phyloP scores from a whole-genome alignment of 73 alveolate species.

The Stentor roeselii region DNA sequence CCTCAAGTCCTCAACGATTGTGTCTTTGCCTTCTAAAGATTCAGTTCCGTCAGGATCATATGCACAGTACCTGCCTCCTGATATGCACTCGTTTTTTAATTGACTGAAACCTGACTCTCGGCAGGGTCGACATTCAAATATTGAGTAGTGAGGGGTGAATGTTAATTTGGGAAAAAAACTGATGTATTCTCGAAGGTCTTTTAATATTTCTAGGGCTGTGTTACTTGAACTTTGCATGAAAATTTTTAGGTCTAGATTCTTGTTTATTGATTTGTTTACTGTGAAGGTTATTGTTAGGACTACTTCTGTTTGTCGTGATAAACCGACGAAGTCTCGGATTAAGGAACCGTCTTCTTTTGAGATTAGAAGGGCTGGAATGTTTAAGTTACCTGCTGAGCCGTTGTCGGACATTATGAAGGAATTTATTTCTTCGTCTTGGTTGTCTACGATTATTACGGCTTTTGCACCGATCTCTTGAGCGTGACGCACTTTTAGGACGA shows the following conservation, averaged over 20 bases:
- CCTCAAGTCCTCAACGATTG: constrained; percentile 65
- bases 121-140: constrained; percentile 35
- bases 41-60: constrained; percentile 46
- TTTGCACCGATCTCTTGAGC: constrained; percentile 70
- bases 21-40: constrained; percentile 52
- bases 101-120: not conserved
- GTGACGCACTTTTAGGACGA: constrained; percentile 63
- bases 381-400: constrained; percentile 23
- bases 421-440: constrained; percentile 47
- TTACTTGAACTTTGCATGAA: constrained; percentile 6
- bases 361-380: constrained; percentile 64
- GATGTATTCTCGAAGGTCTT: constrained; percentile 21
- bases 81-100: constrained; percentile 29
- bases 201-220: constrained; percentile 2
- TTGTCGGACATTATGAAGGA: constrained; percentile 55
- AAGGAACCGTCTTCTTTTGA: constrained; percentile 51
- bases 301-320: constrained; percentile 17
- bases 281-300: constrained; percentile 22
- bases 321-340: constrained; percentile 37
- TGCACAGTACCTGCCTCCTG: constrained; percentile 52
- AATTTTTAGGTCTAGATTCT: constrained; percentile 24
- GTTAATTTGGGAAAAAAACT: constrained; percentile 9
- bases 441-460: constrained; percentile 56
- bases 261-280: constrained; percentile 11
- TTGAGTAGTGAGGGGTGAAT: constrained; percentile 31